Evolutionary conservation across 139 green algal genomes (phyloP).

Genomic region (Edaphochlamys debaryana): DNA sequence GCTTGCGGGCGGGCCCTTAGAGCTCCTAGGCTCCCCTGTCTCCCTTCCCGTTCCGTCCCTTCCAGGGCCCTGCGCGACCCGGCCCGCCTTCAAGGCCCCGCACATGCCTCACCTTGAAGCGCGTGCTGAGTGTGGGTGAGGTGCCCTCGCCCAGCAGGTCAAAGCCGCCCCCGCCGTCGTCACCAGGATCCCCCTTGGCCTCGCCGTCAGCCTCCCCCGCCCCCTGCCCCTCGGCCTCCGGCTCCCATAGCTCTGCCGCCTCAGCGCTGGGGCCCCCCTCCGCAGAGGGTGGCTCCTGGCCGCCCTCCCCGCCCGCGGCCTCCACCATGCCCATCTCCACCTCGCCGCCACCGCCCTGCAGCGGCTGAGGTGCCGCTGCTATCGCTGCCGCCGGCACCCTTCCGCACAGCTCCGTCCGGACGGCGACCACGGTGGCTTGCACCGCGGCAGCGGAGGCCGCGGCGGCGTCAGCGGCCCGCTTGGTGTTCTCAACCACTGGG

Average conservation of each 20-base stretch:
- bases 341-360: conserved; percentile 10
- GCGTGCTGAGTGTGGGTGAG: conserved; percentile 62
- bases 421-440: too few relatives aligned
- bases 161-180: background rate
- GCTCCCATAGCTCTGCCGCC: background rate
- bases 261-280: background rate
- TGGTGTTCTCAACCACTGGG: too few relatives aligned
- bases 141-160: conserved; percentile 39
- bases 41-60: too few relatives aligned
- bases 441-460: too few relatives aligned
- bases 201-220: background rate
- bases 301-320: background rate
- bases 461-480: too few relatives aligned
- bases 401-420: background rate
- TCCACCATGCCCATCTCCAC: conserved; percentile 18
- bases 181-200: too few relatives aligned
- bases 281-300: conserved; percentile 25
- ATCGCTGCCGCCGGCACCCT: too few relatives aligned
- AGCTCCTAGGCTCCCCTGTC: too few relatives aligned
- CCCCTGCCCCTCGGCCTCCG: background rate
- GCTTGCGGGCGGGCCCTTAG: too few relatives aligned
- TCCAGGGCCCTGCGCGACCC: too few relatives aligned
- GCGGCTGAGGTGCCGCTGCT: too few relatives aligned
- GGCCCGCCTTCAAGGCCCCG: too few relatives aligned
- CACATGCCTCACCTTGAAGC: conserved; percentile 53